These are phyloP conservation scores for Suhomyces sp. DNA, from an alignment of 805 yeast genomes.

Conservation along the genomic window DNA sequence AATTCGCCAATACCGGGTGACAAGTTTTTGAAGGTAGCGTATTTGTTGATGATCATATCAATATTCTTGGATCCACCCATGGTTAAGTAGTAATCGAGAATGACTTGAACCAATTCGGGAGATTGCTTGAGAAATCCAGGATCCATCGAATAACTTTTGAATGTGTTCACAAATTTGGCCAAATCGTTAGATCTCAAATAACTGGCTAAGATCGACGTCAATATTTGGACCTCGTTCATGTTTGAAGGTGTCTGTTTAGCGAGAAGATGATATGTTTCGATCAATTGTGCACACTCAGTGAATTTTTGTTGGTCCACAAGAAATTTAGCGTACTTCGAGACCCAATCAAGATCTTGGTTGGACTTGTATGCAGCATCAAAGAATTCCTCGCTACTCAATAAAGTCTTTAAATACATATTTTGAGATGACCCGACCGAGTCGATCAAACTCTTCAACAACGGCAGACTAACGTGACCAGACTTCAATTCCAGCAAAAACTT, in stretches of 20 bases:
- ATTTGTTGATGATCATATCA: constrained; percentile 17
- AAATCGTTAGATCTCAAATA: constrained; percentile 13
- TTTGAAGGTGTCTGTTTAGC: not conserved
- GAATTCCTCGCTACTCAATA: constrained; percentile 9
- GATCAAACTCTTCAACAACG: constrained; percentile 5
- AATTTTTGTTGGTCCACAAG: constrained; percentile 5
- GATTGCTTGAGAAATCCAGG: constrained; percentile 9
- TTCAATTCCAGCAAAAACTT: constrained; percentile 14
- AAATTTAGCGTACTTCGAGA: constrained; percentile 13
- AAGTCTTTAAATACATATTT: constrained; percentile 19
- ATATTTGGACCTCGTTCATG: not conserved
- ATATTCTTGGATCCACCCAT: constrained; percentile 14
- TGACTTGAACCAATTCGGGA: constrained; percentile 15
- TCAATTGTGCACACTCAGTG: constrained; percentile 5
- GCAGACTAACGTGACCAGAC: not conserved
- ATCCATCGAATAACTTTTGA: constrained; percentile 15
- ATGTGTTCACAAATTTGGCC: constrained; percentile 15
- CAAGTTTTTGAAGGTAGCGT: constrained; percentile 11
- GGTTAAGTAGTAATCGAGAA: constrained; percentile 22
- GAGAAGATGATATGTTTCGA: constrained; percentile 7
- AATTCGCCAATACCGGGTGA: constrained; percentile 16
- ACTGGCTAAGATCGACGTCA: not conserved
- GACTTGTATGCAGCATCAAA: constrained; percentile 9
- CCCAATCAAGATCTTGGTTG: constrained; percentile 18
- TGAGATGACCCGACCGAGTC: constrained; percentile 11